Evolutionary conservation across 148 eudicot species (phyloP), one percentile per base, ranked within the genome.

Genomic region (Fagopyrum tataricum): DNA sequence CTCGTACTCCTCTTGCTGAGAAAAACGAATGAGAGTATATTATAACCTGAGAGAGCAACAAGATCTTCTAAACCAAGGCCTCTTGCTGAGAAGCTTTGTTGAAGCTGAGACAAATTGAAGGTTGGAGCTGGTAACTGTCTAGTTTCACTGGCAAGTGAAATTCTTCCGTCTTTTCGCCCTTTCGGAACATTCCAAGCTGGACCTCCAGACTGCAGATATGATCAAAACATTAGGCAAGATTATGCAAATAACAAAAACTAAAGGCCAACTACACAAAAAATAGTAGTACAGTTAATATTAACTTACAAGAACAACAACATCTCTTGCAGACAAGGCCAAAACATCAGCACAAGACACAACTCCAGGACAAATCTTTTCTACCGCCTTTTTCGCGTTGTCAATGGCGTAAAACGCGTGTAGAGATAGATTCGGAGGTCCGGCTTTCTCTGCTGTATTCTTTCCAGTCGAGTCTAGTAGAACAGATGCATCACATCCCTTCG

Each of bases 151-250:
- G 94, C 98, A 56, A 74, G 82, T 71, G 98, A 93, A 76, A 76
- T 89, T 76, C 91, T 89, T 77, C 98, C 98, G 73, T 93, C 98
- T 81, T 85, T 83, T 84, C 98, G 86, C 75, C 98, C 96, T 81
- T 93, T 90, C 0, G 94, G 92, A 68, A 93, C 94, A 59, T 83
- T 79, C 98, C 98, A 93, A 44, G 85, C 82, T 18, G 98, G 96
- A 44, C 96, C 98, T 53, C 98, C 94, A 42, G 92, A 72, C 98
- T 93, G 79, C 11, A 67, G 48, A 69, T 12, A 67, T 42, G 20
- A 9, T 61, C 61, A 73, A 47, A 62, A 11, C 15, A 31, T 69
- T 7, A 53, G 37, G 20, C 41, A 64, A 13, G 10, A 14, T 15
- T 42, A 14, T 15, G 67, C 20, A 12, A 52, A 26, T 52, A 7